Evolutionary conservation across 441 rosid genomes (phyloP), one percentile per base, ranked within the genome.

Genomic region (Erodium texanum): DNA sequence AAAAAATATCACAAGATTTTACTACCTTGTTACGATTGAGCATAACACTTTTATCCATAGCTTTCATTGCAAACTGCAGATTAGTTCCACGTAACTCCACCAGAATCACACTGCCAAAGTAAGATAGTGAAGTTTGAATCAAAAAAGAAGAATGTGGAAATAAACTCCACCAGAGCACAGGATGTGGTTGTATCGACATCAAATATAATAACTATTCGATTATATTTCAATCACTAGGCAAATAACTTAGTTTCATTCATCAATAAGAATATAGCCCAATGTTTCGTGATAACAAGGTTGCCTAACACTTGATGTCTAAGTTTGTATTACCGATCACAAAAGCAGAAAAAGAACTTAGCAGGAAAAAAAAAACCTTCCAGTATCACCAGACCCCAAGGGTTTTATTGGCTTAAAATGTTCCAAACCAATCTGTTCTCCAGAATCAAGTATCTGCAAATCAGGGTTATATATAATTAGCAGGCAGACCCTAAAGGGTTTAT

Each of bases 21-120:
- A n/a, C n/a, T 83, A 91, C 97, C 90, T 94, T 94, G 73, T 92
- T 94, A 36, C 97, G 90, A 75, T 89, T 92, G 58, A 94, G 94
- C 99, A 94, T 94, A 41, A 82, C 76, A 68, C 78, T 68, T 79
- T 94, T 94, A 76, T 92, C 99, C 99, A 94, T 94, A 67, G 93
- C 96, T 80, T 94, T 94, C 98, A 94, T 92, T 38, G 99, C 98
- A 77, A 87, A 94, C 65, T 73, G 78, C 43, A 73, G 84, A 56
- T 76, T 84, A 10, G 96, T 84, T 77, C 93, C 99, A 76, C 75
- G 70, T 66, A 94, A 79, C 78, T 94, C 98, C 71, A 92, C 98
- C 84, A 94, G 78, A 77, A 92, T 92, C 68, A 89, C 99, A 80
- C 99, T 94, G 83, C 74, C 72, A 68, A 69, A 52, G 22, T 52